Evolutionary conservation across 495 filamentous ascomycete species (phyloP).

Genomic region (Daldinia caldariorum): DNA sequence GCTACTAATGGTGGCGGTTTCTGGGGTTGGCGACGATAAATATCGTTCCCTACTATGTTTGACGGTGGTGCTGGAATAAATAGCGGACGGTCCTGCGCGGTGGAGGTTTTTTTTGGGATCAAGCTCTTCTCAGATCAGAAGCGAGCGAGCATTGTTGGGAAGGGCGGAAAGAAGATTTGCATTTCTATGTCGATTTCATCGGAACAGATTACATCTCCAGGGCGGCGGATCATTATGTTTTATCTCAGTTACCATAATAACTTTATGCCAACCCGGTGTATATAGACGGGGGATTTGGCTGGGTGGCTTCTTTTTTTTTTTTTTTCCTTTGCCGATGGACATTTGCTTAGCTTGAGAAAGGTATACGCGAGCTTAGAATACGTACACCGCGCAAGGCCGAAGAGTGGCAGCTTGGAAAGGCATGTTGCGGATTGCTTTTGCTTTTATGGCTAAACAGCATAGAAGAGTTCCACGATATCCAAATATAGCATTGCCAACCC

Average conservation of each 20-base stretch:
- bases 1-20: conserved; percentile 52
- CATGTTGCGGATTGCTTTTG: conserved; percentile 25
- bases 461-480: conserved; percentile 36
- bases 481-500: conserved; percentile 34
- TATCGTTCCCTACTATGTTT: neutral
- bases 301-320: conserved; percentile 31
- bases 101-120: neutral
- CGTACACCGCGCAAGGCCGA: neutral
- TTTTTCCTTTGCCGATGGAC: conserved; percentile 34
- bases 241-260: conserved; percentile 41
- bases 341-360: conserved; percentile 20
- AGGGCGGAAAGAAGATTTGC: conserved; percentile 14
- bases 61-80: conserved; percentile 1
- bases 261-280: conserved; percentile 34
- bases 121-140: conserved; percentile 13
- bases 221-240: conserved; percentile 34
- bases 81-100: conserved; percentile 3
- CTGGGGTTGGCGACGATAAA: conserved; percentile 60
- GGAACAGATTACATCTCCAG: conserved; percentile 22
- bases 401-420: conserved; percentile 34
- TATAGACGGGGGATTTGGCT: conserved; percentile 15
- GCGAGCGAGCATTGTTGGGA: conserved; percentile 12
- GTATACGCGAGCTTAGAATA: conserved; percentile 20
- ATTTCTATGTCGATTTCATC: conserved; percentile 33
- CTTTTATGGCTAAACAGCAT: conserved; percentile 24